Base-by-base conservation (phyloP, 2,329 filamentous ascomycete genomes). In the Domatiomyces catenatus region DNA sequence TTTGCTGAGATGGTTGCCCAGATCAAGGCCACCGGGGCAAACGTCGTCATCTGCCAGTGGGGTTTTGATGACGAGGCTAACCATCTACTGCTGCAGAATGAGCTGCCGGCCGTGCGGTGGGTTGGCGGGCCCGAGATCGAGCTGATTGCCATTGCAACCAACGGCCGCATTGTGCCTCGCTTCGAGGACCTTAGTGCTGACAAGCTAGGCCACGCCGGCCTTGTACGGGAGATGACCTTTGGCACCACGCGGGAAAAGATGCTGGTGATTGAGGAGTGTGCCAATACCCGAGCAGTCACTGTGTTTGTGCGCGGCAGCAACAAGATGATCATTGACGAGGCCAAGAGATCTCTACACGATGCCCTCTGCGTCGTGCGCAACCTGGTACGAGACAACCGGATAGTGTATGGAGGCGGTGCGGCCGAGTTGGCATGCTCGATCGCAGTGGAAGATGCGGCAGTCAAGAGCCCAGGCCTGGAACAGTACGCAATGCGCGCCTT, bases 261-360 rank as follows among this genome's bases (percentile, higher is more conserved):
- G 92, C 75, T 98, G 61, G 86, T 98, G 51, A 98, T 98, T 61
- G 93, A 98, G 72, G 92, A 98, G 71, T 98, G 92, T 66, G 92
- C 93, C 63, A 98, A 98, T 73, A 94, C 87, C 52, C 77, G 92
- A 62, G 92, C 92, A 44, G 93, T 98, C 54, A 98, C 92, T 2
- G 81, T 94, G 50, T 98, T 98, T 68, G 86, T 98, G 54, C 79
- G 92, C 63, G 92, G 92, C 63, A 94, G 88, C 75, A 98, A 98
- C 79, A 98, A 96, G 77, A 98, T 98, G 92, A 94, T 98, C 67
- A 96, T 98, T 66, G 93, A 98, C 65, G 93, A 98, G 71, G 93
- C 93, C 50, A 95, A 95, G 75, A 82, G 93, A 62, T 96, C 92
- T 47, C 77, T 98, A 52, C 93, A 98, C 67, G 92, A 98, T 69